Evolutionary conservation across 2,329 filamentous ascomycete species (phyloP).

Genomic region (Dactylellina leptospora): DNA sequence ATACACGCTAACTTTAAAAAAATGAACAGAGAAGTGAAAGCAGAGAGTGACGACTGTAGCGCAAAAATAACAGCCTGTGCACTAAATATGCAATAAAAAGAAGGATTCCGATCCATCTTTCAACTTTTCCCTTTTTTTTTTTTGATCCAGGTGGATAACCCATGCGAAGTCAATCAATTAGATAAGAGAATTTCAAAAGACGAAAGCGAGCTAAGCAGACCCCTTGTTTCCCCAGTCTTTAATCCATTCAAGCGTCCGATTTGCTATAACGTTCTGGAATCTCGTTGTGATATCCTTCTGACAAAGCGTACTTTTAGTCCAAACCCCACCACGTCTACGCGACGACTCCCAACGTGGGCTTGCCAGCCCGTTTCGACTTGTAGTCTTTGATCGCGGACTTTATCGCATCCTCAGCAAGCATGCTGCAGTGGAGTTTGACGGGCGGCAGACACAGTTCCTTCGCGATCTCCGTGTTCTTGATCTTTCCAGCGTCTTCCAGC

Average conservation of each 20-base stretch:
- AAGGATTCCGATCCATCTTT: constrained; percentile 26
- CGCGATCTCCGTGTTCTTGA: constrained; percentile 97
- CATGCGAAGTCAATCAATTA: constrained; percentile 27
- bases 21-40: constrained; percentile 32
- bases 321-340: too few relatives aligned
- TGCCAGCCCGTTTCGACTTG: constrained; percentile 76
- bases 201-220: constrained; percentile 35
- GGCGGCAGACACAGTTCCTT: constrained; percentile 91
- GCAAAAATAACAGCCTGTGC: constrained; percentile 37
- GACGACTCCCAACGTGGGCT: constrained; percentile 54
- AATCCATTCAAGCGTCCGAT: too few relatives aligned
- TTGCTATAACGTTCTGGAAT: background rate
- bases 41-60: constrained; percentile 32
- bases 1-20: constrained; percentile 51
- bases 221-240: too few relatives aligned
- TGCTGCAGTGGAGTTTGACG: constrained; percentile 91
- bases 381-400: constrained; percentile 91
- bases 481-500: constrained; percentile 87
- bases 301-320: too few relatives aligned
- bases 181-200: constrained; percentile 6
- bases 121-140: constrained; percentile 6
- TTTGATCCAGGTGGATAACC: constrained; percentile 5
- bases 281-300: too few relatives aligned
- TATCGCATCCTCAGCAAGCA: constrained; percentile 92
- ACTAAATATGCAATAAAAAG: constrained; percentile 40